Evolutionary conservation across 768 basidiomycete genomes (phyloP).

Genomic region (Leucogyrophana mollusca): DNA sequence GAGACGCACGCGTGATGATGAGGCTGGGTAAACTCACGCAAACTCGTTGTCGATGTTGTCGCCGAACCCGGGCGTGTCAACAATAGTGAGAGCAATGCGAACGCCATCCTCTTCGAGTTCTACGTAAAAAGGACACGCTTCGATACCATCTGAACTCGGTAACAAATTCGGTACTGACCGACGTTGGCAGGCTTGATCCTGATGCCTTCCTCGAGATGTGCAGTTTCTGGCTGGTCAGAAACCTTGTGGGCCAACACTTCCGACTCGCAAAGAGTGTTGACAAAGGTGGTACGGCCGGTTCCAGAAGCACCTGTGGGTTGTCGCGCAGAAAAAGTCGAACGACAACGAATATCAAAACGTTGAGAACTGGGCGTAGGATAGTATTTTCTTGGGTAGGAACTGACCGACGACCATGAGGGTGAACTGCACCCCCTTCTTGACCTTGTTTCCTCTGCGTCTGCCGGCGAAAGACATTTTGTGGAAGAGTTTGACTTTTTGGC

Average conservation of each 20-base stretch:
- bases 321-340: constrained; percentile 10
- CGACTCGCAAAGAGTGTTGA: constrained; percentile 98
- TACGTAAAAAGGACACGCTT: constrained; percentile 27
- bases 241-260: constrained; percentile 89
- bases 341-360: constrained; percentile 15
- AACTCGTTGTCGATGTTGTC: constrained; percentile 99
- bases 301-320: constrained; percentile 82
- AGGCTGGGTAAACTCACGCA: constrained; percentile 59
- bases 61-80: constrained; percentile 98
- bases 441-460: constrained; percentile 88
- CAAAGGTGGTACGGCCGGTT: constrained; percentile 96
- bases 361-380: not conserved
- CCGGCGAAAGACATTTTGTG: constrained; percentile 79
- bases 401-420: constrained; percentile 97
- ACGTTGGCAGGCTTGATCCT: constrained; percentile 94
- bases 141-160: not conserved
- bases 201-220: constrained; percentile 92
- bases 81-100: constrained; percentile 95
- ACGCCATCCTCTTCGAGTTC: constrained; percentile 99
- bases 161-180: constrained; percentile 47
- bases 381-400: constrained; percentile 28
- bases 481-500: constrained; percentile 11
- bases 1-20: constrained; percentile 1
- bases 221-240: constrained; percentile 79
- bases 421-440: constrained; percentile 98